Base-by-base conservation (phyloP, 768 basidiomycete genomes). In the Xerocomellus chrysenteron region DNA sequence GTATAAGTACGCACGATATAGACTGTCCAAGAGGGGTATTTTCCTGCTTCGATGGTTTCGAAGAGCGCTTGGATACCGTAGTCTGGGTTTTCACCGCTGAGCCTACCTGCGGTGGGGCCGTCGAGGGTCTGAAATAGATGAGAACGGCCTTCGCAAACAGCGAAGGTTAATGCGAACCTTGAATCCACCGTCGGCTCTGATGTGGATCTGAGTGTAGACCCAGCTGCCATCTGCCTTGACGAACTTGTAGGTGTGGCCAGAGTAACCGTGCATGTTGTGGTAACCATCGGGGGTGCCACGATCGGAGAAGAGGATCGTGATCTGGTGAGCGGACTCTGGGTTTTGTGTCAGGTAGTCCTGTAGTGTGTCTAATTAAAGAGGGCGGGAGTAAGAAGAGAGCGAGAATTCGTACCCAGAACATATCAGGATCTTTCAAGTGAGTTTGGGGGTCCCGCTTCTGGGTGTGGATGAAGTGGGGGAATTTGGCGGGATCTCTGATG, bases 381-480 rank as follows among this genome's bases (percentile, higher is more conserved):
- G 2, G 35, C 1, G 3, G 5, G 8, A 13, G 32, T 33, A 24
- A 19, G 2, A 16, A 44, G 5, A 16, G 10, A 39, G 21, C 9
- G 60, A 65, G 2, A 1, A n/a, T 2, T 11, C 55, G 12, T 66
- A 87, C 86, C 89, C 88, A 90, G 80, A 89, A 94, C 80, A 83
- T 83, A 70, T 94, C 90, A 46, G 87, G 69, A 76, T 93, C 92
- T 73, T 90, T 93, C 64, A 95, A 73, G 74, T 98, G 91, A 9
- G 94, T 95, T 68, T 92, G 90, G 16, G 95, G 95, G 72, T 92
- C 82, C 60, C 89, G 84, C 78, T 94, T 94, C 70, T 92, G 90
- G 30, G 92, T 92, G 78, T 98, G 95, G 64, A 96, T 91, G 74
- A 97, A 87, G 76, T 97, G 92, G 44, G 91, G 87, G 81, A 96